Percentiles rank a stretch among this genome's conserved stretches.
Conservation (phyloP, 352 stramenopile species). For the Phytophthora podocarpi region DNA sequence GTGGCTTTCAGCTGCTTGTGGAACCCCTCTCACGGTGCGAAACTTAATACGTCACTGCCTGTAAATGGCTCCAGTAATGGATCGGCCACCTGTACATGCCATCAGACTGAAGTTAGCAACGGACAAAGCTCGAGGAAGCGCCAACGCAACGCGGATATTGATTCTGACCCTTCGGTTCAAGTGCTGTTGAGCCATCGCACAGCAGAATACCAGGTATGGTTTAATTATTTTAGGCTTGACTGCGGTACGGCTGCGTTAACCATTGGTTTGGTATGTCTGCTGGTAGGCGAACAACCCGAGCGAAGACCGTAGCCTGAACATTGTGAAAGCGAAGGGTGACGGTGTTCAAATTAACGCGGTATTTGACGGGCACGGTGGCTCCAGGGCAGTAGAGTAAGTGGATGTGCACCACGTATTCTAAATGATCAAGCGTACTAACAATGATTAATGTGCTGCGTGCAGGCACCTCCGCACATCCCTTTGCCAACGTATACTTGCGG, state of each 20-base stretch:
- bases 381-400: slow-evolving; percentile 69
- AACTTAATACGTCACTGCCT: slow-evolving; percentile 23
- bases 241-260: neutral
- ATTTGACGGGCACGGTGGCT: slow-evolving; percentile 73
- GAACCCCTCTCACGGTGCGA: slow-evolving; percentile 40
- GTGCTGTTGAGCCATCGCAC: slow-evolving; percentile 44
- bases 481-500: slow-evolving; percentile 43
- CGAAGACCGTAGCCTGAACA: slow-evolving; percentile 71
- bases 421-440: slow-evolving; percentile 1
- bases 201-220: slow-evolving; percentile 60
- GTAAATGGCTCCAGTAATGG: neutral
- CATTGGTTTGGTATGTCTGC: neutral
- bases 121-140: slow-evolving; percentile 24
- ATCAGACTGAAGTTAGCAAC: slow-evolving; percentile 15
- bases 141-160: slow-evolving; percentile 17
- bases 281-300: slow-evolving; percentile 63
- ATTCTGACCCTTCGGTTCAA: slow-evolving; percentile 23
- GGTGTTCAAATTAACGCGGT: slow-evolving; percentile 58
- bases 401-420: neutral
- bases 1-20: slow-evolving; percentile 55
- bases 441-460: neutral
- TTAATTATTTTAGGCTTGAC: neutral
- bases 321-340: slow-evolving; percentile 39
- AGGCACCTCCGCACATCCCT: slow-evolving; percentile 47
- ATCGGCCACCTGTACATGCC: slow-evolving; percentile 2